A percentile compares a stretch with the other conserved stretches of the same genome.
Evolutionary conservation across 2,329 filamentous ascomycete genomes (phyloP).

Genomic region (Exophiala sideris): DNA sequence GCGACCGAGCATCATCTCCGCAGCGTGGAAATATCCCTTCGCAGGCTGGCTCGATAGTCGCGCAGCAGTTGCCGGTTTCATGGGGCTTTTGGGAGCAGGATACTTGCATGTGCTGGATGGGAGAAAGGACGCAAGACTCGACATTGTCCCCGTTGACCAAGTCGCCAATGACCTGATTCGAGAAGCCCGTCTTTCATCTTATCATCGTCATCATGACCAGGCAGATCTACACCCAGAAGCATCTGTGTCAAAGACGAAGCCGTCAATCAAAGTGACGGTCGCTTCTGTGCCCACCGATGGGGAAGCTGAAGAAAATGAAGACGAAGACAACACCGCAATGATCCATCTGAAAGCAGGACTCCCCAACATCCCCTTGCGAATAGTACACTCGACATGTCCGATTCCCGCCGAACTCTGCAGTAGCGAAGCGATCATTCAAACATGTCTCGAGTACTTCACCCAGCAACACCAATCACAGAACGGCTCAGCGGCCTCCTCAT

Average conservation of each 20-base stretch:
- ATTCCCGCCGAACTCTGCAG: no score
- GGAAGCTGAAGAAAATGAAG: no score
- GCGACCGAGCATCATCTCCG: constrained; percentile 12
- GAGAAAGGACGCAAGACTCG: background rate
- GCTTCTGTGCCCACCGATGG: no score
- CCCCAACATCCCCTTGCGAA: no score
- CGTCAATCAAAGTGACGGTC: background rate
- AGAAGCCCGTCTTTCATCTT: background rate
- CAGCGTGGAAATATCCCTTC: constrained; percentile 4
- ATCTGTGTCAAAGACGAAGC: background rate
- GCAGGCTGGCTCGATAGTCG: constrained; percentile 10
- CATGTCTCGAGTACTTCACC: no score
- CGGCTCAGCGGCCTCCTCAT: no score
- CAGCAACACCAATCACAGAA: no score
- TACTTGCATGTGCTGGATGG: constrained; percentile 4
- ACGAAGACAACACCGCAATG: no score
- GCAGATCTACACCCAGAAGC: background rate
- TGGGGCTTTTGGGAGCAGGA: constrained; percentile 4
- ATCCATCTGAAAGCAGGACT: no score
- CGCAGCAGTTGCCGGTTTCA: constrained; percentile 7
- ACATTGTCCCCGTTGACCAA: constrained; percentile 12
- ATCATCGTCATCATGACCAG: no score
- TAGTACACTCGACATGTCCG: no score
- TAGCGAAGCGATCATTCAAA: no score
- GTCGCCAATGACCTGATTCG: constrained; percentile 12